phyloP scores from a whole-genome alignment of 352 stramenopile species.

The Phytophthora citricola region DNA sequence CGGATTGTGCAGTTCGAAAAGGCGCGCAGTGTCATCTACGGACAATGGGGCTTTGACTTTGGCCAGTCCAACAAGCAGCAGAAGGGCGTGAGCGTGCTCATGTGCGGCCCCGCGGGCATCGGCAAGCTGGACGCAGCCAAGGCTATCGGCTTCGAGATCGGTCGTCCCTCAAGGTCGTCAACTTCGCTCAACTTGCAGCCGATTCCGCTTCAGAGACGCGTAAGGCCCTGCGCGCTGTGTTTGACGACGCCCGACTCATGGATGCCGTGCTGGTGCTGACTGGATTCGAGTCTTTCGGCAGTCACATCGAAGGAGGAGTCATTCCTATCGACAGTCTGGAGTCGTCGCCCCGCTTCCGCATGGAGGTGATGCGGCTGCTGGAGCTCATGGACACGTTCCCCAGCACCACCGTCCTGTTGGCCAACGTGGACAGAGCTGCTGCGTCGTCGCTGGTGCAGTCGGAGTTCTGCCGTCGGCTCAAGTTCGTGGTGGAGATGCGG shows the following conservation, averaged over 20 bases:
- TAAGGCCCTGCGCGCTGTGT: slow-evolving; percentile 78
- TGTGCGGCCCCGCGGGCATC: slow-evolving; percentile 74
- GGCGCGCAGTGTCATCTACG: slow-evolving; percentile 85
- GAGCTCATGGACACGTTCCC: slow-evolving; percentile 84
- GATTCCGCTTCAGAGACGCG: slow-evolving; percentile 81
- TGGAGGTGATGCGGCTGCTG: slow-evolving; percentile 80
- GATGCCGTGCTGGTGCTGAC: slow-evolving; percentile 87
- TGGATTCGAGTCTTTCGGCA: slow-evolving; percentile 89
- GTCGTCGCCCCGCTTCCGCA: slow-evolving; percentile 67
- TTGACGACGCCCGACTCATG: slow-evolving; percentile 88
- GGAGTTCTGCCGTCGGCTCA: slow-evolving; percentile 77
- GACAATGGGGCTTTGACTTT: slow-evolving; percentile 88
- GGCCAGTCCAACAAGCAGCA: slow-evolving; percentile 83
- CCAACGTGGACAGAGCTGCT: slow-evolving; percentile 64
- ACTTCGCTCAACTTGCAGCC: slow-evolving; percentile 76
- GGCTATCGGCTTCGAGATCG: slow-evolving; percentile 86
- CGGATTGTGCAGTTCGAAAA: slow-evolving; percentile 87
- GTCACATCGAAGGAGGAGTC: slow-evolving; percentile 65
- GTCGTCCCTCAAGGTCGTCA: slow-evolving; percentile 84
- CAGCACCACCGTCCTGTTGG: slow-evolving; percentile 80
- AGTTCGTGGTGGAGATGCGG: slow-evolving; percentile 89
- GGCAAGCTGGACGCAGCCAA: slow-evolving; percentile 83
- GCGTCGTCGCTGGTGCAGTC: slow-evolving; percentile 60
- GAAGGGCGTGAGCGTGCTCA: slow-evolving; percentile 80
- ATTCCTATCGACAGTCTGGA: slow-evolving; percentile 67